phyloP scores from a whole-genome alignment of 1,284 basidiomycete species.

The Moniliella sp. region DNA sequence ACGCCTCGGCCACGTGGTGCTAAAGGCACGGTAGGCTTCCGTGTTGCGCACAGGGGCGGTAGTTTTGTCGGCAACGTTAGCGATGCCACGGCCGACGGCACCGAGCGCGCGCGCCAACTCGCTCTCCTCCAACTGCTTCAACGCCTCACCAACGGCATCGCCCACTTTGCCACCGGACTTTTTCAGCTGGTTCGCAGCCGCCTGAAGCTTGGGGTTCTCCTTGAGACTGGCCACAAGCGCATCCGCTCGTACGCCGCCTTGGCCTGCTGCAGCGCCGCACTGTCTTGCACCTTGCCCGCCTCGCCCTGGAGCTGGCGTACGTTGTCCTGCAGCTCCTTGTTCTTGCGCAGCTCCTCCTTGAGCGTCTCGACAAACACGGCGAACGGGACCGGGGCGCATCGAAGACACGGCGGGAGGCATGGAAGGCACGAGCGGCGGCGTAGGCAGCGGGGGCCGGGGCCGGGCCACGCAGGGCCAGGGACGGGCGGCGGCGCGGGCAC shows the following conservation, averaged over 20 bases:
- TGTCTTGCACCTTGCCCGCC: slow-evolving; percentile 87
- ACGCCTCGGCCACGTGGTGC: slow-evolving; percentile 71
- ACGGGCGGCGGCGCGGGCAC: no score
- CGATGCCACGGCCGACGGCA: no score
- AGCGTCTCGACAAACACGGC: slow-evolving; percentile 90
- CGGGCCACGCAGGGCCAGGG: no score
- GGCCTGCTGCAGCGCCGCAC: slow-evolving; percentile 80
- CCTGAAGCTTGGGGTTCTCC: slow-evolving; percentile 74
- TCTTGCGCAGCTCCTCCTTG: slow-evolving; percentile 74
- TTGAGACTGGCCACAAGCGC: slow-evolving; percentile 77
- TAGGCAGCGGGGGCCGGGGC: no score
- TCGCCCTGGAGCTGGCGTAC: slow-evolving; percentile 91
- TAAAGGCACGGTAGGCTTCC: slow-evolving; percentile 74
- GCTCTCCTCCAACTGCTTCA: slow-evolving; percentile 78
- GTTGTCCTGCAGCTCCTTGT: slow-evolving; percentile 79
- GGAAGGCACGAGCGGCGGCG: no score
- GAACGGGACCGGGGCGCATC: slow-evolving; percentile 49
- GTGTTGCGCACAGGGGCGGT: slow-evolving; percentile 59
- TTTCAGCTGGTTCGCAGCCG: slow-evolving; percentile 66
- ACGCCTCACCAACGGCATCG: slow-evolving; percentile 72
- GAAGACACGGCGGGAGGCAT: slow-evolving; percentile 3
- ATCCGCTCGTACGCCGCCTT: slow-evolving; percentile 76
- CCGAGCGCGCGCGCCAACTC: no score
- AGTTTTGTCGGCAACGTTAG: no score
- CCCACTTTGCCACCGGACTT: slow-evolving; percentile 74